phyloP scores from a whole-genome alignment of 2,329 filamentous ascomycete genomes.

The Monosporascus sp. region DNA sequence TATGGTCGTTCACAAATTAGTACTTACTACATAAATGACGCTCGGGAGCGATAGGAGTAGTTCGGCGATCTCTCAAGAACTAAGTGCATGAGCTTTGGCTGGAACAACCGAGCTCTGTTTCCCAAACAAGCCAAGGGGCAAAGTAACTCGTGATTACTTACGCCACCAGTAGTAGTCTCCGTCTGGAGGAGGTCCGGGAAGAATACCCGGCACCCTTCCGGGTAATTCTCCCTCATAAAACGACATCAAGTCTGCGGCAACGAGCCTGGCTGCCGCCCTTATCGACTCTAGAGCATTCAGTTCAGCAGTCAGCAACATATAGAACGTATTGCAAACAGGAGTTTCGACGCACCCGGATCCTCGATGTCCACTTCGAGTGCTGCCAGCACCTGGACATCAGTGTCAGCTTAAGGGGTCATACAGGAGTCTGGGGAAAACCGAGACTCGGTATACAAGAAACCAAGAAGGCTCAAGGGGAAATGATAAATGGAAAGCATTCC shows the following conservation, averaged over 20 bases:
- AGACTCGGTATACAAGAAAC: too few species aligned
- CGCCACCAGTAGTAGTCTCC: constrained; percentile 24
- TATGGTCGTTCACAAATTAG: too few species aligned
- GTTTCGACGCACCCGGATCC: constrained; percentile 15
- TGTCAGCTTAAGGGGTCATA: not conserved
- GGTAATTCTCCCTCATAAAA: constrained; percentile 22
- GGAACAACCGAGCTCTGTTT: not conserved
- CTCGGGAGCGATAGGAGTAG: too few species aligned
- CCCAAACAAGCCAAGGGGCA: too few species aligned
- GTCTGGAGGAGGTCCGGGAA: constrained; percentile 21
- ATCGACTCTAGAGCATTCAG: constrained; percentile 18
- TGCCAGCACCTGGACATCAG: constrained; percentile 9
- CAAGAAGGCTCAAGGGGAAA: not conserved
- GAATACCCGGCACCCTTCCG: constrained; percentile 38
- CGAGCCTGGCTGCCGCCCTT: constrained; percentile 17
- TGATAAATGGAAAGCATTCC: constrained; percentile 1
- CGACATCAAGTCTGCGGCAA: constrained; percentile 21
- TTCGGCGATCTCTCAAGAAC: too few species aligned
- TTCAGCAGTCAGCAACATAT: not conserved
- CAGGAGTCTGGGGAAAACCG: too few species aligned
- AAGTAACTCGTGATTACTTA: too few species aligned
- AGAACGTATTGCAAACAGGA: not conserved
- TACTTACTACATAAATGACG: too few species aligned
- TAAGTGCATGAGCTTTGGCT: constrained; percentile 26
- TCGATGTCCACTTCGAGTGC: constrained; percentile 23